Base-by-base conservation (phyloP, 768 basidiomycete genomes). In the Collybiopsis confluens region DNA sequence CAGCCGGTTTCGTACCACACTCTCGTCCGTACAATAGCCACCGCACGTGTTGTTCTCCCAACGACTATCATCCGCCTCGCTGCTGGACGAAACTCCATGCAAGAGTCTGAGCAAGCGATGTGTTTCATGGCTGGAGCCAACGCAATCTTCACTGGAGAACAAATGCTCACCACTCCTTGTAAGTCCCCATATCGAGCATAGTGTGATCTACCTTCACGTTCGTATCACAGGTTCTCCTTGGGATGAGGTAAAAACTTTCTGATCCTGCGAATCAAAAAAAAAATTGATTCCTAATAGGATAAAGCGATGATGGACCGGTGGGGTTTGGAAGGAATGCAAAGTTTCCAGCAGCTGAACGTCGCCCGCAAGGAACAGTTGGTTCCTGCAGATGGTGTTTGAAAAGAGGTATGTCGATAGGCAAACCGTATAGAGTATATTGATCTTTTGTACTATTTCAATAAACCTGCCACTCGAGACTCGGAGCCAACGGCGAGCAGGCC, bases 81-180 rank as follows among this genome's bases (percentile, higher is more conserved):
- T 6, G 96, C 96, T 18, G 96, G 96, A 52, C 77, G 96, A 62
- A 92, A 92, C 67, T 90, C 84, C 1, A 81, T 97, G 60, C 77
- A 77, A 55, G 96, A 98, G 73, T 78, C 90, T 8, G 90, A 98
- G 69, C 96, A 98, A 66, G 93, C 88, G 6, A 93, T 98, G 88
- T 94, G 92, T 65, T 98, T 98, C 73, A 89, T 98, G 90, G 94
- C 96, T 1, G 96, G 96, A 21, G 96, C 95, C 20, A 98, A 98
- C 64, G 96, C 96, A 20, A 87, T 98, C 56, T 98, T 98, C 68
- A 98, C 96, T n/a, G 96, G 95, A 40, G 96, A 98, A 65, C 79
- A 86, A 61, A 98, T 98, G 96, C 69, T 98, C 59, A 98, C 96
- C 11, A 98, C 96, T 13, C 93, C 95, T 43, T 97, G 94, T 88